phyloP scores from a whole-genome alignment of 23 red algal genomes.

The Gracilaria vermiculophylla region DNA sequence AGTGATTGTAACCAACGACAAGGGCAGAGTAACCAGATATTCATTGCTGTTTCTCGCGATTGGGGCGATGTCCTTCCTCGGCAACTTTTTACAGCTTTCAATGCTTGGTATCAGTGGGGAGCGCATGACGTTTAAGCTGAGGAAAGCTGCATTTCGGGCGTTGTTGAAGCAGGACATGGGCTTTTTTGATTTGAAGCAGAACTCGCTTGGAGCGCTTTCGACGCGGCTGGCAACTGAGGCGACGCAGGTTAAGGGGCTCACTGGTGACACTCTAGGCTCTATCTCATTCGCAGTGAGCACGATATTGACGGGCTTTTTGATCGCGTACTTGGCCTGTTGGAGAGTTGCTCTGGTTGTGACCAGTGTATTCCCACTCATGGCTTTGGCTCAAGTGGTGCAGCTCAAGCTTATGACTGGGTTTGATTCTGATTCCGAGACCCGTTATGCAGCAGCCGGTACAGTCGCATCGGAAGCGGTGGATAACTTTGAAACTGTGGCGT shows the following conservation, averaged over 20 bases:
- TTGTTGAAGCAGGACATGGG: constrained; percentile 89
- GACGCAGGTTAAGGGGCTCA: constrained; percentile 49
- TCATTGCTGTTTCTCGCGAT: constrained; percentile 43
- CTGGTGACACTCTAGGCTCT: constrained; percentile 51
- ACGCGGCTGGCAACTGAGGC: constrained; percentile 78
- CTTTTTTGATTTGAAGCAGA: constrained; percentile 79
- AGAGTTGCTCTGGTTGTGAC: constrained; percentile 81
- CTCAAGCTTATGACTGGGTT: constrained; percentile 94
- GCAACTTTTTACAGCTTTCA: constrained; percentile 52
- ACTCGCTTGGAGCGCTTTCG: constrained; percentile 63
- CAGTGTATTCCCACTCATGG: constrained; percentile 74
- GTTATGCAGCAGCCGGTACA: constrained; percentile 60
- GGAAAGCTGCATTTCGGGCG: constrained; percentile 68
- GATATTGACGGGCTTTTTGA: constrained; percentile 66
- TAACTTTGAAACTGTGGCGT: constrained; percentile 81
- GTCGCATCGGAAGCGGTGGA: constrained; percentile 85
- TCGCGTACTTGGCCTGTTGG: constrained; percentile 79
- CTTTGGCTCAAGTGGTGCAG: constrained; percentile 65
- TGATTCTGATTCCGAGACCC: constrained; percentile 59
- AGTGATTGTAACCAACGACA: constrained; percentile 6
- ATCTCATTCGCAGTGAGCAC: constrained; percentile 43
- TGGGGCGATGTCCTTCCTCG: constrained; percentile 36
- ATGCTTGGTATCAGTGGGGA: constrained; percentile 89
- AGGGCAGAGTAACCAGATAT: constrained; percentile 13
- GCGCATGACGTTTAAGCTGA: constrained; percentile 75